These are phyloP conservation scores for Fusarium chlamydosporum DNA, from an alignment of 2,329 filamentous ascomycete species.

Conservation along the genomic window DNA sequence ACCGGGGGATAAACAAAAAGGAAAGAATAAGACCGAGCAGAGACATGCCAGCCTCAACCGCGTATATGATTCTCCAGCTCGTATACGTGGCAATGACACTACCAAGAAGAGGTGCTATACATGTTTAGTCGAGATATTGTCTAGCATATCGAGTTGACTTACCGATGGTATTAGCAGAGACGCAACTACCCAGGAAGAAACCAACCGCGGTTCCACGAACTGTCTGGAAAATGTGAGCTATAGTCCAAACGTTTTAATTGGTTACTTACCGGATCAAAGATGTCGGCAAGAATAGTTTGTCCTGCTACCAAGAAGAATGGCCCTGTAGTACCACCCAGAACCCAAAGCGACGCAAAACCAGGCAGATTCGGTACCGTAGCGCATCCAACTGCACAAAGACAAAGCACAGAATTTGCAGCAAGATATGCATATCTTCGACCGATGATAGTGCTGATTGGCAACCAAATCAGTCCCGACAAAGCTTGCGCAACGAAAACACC, in stretches of 20 bases:
- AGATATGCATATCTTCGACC: slow-evolving; percentile 46
- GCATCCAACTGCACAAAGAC: slow-evolving; percentile 45
- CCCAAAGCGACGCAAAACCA: slow-evolving; percentile 45
- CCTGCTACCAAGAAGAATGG: slow-evolving; percentile 49
- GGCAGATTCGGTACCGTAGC: slow-evolving; percentile 42
- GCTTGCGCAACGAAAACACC: slow-evolving; percentile 48
- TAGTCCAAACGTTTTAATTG: fast-evolving
- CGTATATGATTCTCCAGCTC: slow-evolving; percentile 51
- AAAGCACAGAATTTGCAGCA: slow-evolving; percentile 45
- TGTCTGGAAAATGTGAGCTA: slow-evolving; percentile 25
- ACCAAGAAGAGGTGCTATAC: slow-evolving; percentile 43
- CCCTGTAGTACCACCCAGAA: slow-evolving; percentile 47
- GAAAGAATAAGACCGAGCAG: slow-evolving; percentile 46
- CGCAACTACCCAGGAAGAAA: slow-evolving; percentile 49
- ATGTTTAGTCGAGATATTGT: background rate
- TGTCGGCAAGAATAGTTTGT: slow-evolving; percentile 49
- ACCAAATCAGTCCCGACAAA: slow-evolving; percentile 46
- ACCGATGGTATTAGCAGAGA: slow-evolving; percentile 49
- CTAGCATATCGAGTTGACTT: background rate
- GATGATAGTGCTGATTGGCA: slow-evolving; percentile 47
- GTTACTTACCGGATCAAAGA: slow-evolving; percentile 47
- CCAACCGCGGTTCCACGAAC: slow-evolving; percentile 48
- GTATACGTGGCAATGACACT: slow-evolving; percentile 50
- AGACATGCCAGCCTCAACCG: slow-evolving; percentile 48
- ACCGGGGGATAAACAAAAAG: slow-evolving; percentile 46